phyloP scores from a whole-genome alignment of 1,284 basidiomycete species.

The Cryptococcus hybrid region DNA sequence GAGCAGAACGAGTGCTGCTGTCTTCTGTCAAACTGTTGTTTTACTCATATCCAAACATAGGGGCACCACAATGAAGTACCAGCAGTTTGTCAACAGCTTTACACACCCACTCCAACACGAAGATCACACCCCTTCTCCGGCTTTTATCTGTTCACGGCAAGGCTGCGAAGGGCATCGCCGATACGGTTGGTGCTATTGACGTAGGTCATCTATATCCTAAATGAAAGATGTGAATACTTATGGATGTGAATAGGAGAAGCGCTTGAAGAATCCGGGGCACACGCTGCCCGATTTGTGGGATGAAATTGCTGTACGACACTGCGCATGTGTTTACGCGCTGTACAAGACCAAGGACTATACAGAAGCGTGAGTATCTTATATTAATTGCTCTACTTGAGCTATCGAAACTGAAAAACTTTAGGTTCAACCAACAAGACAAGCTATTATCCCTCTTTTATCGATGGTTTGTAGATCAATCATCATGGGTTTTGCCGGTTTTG shows the following conservation, averaged over 20 bases:
- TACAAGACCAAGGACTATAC: conserved; percentile 29
- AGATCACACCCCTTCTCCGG: conserved; percentile 28
- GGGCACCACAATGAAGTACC: conserved; percentile 36
- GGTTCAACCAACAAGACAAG: conserved; percentile 40
- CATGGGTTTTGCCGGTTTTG: conserved; percentile 76
- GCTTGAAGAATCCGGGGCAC: conserved; percentile 36
- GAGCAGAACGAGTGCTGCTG: too few species aligned
- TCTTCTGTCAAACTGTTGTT: not conserved
- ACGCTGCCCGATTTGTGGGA: conserved; percentile 42
- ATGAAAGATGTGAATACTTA: not conserved
- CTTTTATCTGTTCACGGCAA: conserved; percentile 35
- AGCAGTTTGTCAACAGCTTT: conserved; percentile 41
- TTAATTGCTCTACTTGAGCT: not conserved
- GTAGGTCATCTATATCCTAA: conserved; percentile 15
- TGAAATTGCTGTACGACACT: conserved; percentile 43
- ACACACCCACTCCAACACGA: conserved; percentile 30
- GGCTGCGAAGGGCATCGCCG: conserved; percentile 34
- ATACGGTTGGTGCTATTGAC: conserved; percentile 39
- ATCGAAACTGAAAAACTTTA: conserved; percentile 3
- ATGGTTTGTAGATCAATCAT: conserved; percentile 70
- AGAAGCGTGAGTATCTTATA: conserved; percentile 30
- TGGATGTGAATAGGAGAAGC: conserved; percentile 21
- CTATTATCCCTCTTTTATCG: conserved; percentile 65
- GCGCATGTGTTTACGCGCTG: conserved; percentile 38
- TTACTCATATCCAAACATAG: not conserved